Evolutionary conservation across 1,139 yeast species (phyloP).

Genomic region (Yarrowia galli): DNA sequence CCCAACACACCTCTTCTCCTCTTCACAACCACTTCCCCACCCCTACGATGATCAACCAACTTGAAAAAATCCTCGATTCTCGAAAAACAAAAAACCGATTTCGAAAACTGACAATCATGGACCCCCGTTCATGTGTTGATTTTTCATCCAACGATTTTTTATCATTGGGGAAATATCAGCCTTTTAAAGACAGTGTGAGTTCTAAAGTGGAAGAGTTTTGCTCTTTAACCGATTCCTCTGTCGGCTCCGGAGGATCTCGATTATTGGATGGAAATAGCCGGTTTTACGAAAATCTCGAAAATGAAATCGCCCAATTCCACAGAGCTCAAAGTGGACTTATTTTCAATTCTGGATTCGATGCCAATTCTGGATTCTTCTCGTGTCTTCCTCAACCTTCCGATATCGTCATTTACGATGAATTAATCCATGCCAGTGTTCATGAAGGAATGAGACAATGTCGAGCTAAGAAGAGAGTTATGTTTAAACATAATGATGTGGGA

Average conservation of each 20-base stretch:
- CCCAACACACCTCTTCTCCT: not conserved
- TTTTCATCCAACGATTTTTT: slow-evolving; percentile 48
- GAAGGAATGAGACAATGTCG: slow-evolving; percentile 47
- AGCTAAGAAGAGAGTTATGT: slow-evolving; percentile 36
- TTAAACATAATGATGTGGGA: slow-evolving; percentile 37
- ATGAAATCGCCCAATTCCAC: slow-evolving; percentile 43
- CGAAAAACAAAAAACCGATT: slow-evolving; percentile 22
- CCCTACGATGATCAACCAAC: slow-evolving; percentile 25
- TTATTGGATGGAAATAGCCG: slow-evolving; percentile 47
- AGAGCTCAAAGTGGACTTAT: slow-evolving; percentile 44
- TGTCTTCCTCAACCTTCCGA: slow-evolving; percentile 46
- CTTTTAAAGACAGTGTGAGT: slow-evolving; percentile 40
- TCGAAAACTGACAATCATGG: slow-evolving; percentile 30
- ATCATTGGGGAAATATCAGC: slow-evolving; percentile 41
- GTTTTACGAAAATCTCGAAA: slow-evolving; percentile 44
- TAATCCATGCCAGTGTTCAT: slow-evolving; percentile 48
- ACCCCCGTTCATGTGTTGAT: slow-evolving; percentile 40
- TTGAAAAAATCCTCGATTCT: slow-evolving; percentile 18
- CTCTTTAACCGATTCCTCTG: slow-evolving; percentile 8
- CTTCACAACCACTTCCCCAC: slow-evolving; percentile 3
- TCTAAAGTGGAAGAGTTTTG: slow-evolving; percentile 40
- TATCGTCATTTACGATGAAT: slow-evolving; percentile 46
- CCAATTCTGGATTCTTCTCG: slow-evolving; percentile 46
- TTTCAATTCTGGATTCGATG: slow-evolving; percentile 48
- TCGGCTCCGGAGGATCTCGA: slow-evolving; percentile 48